phyloP scores from a whole-genome alignment of 495 filamentous ascomycete genomes.

The Parachaetomium inaequale region DNA sequence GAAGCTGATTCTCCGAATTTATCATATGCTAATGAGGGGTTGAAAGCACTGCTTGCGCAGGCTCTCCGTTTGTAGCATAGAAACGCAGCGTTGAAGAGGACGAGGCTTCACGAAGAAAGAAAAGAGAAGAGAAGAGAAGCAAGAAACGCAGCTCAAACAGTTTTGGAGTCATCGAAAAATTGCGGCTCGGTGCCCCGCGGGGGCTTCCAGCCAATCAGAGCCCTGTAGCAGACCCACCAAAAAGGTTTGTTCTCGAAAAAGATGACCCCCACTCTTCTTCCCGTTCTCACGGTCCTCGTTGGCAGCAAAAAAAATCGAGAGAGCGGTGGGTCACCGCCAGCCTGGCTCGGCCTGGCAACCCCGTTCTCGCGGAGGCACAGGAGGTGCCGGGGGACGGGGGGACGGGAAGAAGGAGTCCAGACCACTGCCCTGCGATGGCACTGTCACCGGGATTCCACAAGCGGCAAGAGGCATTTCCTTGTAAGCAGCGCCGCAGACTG shows the following conservation, averaged over 20 bases:
- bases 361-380: slow-evolving; percentile 5
- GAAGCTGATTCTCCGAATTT: slow-evolving; percentile 92
- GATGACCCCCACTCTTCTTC: slow-evolving; percentile 5
- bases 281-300: background rate
- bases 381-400: background rate
- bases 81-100: slow-evolving; percentile 98
- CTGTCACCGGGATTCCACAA: background rate
- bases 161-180: slow-evolving; percentile 31
- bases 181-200: slow-evolving; percentile 21
- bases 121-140: slow-evolving; percentile 29
- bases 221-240: background rate
- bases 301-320: background rate
- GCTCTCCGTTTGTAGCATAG: slow-evolving; percentile 93
- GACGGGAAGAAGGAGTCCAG: background rate
- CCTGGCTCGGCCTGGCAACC: background rate
- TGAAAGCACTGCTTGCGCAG: slow-evolving; percentile 38
- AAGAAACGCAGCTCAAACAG: slow-evolving; percentile 8
- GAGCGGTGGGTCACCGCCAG: slow-evolving; percentile 7
- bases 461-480: background rate
- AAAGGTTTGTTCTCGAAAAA: background rate
- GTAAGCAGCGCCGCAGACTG: background rate
- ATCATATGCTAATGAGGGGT: slow-evolving; percentile 75
- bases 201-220: background rate
- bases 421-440: slow-evolving; percentile 1
- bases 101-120: slow-evolving; percentile 67